Percentiles rank a stretch among this genome's conserved stretches.
These are phyloP conservation scores for Phytophthora cajani DNA, from an alignment of 352 stramenopile genomes.

Conservation along the genomic window DNA sequence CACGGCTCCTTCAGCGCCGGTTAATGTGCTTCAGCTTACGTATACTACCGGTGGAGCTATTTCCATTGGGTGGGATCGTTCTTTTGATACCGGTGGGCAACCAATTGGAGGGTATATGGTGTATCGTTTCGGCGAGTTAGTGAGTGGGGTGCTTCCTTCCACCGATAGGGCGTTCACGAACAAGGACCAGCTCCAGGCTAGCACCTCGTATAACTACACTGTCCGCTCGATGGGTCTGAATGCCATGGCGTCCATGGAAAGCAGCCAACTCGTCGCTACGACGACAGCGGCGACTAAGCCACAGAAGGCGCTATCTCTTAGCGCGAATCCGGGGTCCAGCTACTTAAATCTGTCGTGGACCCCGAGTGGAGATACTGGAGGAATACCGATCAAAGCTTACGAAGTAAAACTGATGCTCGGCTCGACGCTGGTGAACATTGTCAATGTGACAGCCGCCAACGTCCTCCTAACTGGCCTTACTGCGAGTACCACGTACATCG, in stretches of 20 bases:
- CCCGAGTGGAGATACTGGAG: conserved; percentile 51
- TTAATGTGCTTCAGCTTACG: conserved; percentile 45
- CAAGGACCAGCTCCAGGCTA: conserved; percentile 36
- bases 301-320: conserved; percentile 24
- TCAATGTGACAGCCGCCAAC: conserved; percentile 19
- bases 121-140: conserved; percentile 49
- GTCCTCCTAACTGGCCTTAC: conserved; percentile 50
- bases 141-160: conserved; percentile 37
- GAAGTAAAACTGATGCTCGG: conserved; percentile 41
- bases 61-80: conserved; percentile 61
- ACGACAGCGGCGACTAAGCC: conserved; percentile 50
- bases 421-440: conserved; percentile 21
- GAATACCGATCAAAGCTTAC: conserved; percentile 44
- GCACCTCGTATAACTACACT: conserved; percentile 57
- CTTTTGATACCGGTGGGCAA: conserved; percentile 62
- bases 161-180: conserved; percentile 41
- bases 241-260: conserved; percentile 50
- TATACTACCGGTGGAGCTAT: conserved; percentile 64
- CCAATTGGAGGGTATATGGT: conserved; percentile 54
- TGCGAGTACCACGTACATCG: conserved; percentile 40
- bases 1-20: conserved; percentile 55
- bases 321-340: conserved; percentile 33
- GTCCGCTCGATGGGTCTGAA: conserved; percentile 49
- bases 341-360: conserved; percentile 50
- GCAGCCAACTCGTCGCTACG: conserved; percentile 33